These are phyloP conservation scores for Ophiocytium majus DNA, from an alignment of 352 stramenopile genomes.

Conservation along the genomic window DNA sequence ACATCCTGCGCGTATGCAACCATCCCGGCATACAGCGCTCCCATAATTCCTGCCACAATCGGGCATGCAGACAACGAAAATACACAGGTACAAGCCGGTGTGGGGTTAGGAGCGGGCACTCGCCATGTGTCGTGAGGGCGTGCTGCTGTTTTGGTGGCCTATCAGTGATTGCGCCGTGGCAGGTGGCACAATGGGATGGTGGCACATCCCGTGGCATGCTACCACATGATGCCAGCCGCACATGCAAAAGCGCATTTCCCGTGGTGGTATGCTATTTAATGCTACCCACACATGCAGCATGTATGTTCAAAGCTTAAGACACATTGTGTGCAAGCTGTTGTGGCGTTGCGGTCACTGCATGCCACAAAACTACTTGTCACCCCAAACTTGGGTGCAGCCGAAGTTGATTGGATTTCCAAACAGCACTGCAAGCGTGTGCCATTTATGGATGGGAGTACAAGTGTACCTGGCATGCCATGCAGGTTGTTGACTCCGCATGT, in stretches of 20 bases:
- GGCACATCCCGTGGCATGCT: background rate
- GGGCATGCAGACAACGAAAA: background rate
- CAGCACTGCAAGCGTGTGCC: too few species aligned
- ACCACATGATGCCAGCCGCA: background rate
- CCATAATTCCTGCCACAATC: background rate
- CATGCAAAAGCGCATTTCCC: background rate
- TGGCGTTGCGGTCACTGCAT: background rate
- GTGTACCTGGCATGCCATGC: background rate
- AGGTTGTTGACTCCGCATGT: background rate
- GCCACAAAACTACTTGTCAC: too few species aligned
- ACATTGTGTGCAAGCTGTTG: too few species aligned
- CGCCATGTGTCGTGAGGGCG: background rate
- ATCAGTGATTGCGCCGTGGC: background rate
- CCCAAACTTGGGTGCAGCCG: too few species aligned
- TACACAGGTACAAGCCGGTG: too few species aligned
- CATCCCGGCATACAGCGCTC: background rate
- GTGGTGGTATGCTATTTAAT: too few species aligned
- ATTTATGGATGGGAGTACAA: too few species aligned
- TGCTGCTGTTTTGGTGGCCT: background rate
- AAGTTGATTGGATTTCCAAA: too few species aligned
- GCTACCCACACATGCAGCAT: too few species aligned
- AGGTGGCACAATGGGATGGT: background rate
- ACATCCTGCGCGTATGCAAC: background rate
- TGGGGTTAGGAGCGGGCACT: background rate
- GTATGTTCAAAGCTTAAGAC: too few species aligned